Conservation (phyloP, 768 basidiomycete species). For the Tylopilus subfusipes region DNA sequence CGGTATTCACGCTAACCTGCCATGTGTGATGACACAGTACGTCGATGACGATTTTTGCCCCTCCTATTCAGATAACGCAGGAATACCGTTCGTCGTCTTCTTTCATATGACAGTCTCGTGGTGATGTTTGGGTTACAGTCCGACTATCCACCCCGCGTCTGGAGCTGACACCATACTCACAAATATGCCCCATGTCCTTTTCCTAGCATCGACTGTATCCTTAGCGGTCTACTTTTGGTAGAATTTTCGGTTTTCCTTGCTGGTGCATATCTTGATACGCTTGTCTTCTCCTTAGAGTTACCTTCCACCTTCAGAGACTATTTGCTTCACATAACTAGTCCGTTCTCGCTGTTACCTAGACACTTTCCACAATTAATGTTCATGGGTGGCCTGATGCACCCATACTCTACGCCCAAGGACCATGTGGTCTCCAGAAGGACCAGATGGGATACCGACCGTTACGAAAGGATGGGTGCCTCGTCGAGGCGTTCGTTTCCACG, state of each 20-base stretch:
- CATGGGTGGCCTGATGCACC: neutral
- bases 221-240: conserved; percentile 19
- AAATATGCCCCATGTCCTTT: conserved; percentile 19
- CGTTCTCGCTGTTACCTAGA: neutral
- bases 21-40: conserved; percentile 29
- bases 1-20: conserved; percentile 3
- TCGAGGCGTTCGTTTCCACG: conserved; percentile 53
- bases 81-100: conserved; percentile 49
- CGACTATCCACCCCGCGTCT: conserved; percentile 29
- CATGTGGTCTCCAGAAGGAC: neutral
- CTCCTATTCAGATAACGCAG: conserved; percentile 66
- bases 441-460: neutral
- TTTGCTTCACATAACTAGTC: neutral
- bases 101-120: neutral
- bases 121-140: conserved; percentile 23
- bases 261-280: neutral
- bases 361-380: neutral
- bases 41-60: conserved; percentile 54
- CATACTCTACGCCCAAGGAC: neutral
- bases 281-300: neutral
- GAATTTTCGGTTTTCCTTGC: conserved; percentile 3
- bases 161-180: conserved; percentile 11
- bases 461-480: neutral
- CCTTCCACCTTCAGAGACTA: neutral
- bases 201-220: conserved; percentile 15